These are phyloP conservation scores for Kregervanrija delftensis DNA, from an alignment of 805 yeast species.

Conservation along the genomic window DNA sequence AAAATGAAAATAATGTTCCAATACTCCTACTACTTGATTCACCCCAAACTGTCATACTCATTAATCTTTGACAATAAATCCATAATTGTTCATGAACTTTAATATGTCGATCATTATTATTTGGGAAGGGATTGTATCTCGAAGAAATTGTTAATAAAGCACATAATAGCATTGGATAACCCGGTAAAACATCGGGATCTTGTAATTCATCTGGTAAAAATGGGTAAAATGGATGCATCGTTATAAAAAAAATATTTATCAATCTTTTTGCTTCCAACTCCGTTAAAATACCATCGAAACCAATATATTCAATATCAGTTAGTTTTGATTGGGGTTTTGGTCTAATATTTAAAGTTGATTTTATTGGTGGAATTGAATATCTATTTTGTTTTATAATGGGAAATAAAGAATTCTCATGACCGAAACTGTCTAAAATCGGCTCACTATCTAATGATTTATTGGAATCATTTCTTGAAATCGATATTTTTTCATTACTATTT, in stretches of 20 bases:
- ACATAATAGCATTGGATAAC: conserved; percentile 75
- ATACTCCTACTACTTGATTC: conserved; percentile 83
- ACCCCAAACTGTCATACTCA: conserved; percentile 89
- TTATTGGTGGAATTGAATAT: conserved; percentile 37
- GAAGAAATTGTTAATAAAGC: conserved; percentile 77
- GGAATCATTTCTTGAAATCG: not conserved
- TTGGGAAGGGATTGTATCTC: conserved; percentile 59
- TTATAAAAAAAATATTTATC: conserved; percentile 56
- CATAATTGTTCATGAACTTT: conserved; percentile 75
- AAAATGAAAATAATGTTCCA: conserved; percentile 80
- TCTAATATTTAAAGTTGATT: conserved; percentile 33
- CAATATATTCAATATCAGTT: conserved; percentile 56
- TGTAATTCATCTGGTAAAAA: conserved; percentile 73
- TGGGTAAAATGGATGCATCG: conserved; percentile 89
- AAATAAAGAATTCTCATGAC: conserved; percentile 21
- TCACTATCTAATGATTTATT: conserved; percentile 7
- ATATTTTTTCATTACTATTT: no score
- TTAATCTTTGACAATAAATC: conserved; percentile 74
- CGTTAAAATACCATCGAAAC: conserved; percentile 38
- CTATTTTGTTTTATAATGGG: conserved; percentile 23
- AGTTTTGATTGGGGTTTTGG: conserved; percentile 43
- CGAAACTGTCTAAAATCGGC: conserved; percentile 20
- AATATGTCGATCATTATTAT: conserved; percentile 35
- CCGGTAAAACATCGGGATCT: conserved; percentile 56
- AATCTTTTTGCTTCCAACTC: conserved; percentile 54